Conservation (phyloP, 2,329 filamentous ascomycete species). For the Cladobotryum protrusum region DNA sequence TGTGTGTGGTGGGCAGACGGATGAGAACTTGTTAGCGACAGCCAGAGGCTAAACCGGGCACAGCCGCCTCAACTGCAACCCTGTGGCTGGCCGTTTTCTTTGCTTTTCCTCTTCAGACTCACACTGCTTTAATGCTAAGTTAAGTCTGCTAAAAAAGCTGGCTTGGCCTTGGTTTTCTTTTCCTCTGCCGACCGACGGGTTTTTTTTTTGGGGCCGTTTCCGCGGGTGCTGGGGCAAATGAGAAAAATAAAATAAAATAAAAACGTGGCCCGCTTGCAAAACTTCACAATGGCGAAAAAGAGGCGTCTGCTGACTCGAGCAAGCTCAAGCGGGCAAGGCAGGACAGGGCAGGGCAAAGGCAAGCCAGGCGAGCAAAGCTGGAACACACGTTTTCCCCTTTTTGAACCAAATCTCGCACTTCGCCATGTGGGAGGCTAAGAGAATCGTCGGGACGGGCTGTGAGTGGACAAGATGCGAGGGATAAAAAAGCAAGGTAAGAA, state of each 20-base stretch:
- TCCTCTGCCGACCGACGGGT: background rate
- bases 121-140: too few species aligned
- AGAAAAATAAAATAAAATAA: too few species aligned
- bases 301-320: background rate
- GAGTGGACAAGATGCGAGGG: constrained; percentile 9
- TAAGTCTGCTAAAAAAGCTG: background rate
- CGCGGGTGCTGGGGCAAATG: background rate
- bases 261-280: too few species aligned
- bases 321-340: too few species aligned
- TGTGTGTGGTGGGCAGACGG: too few species aligned
- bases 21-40: background rate
- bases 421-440: constrained; percentile 11
- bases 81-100: background rate
- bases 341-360: too few species aligned
- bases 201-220: background rate
- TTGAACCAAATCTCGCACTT: background rate
- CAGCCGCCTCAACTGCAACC: background rate
- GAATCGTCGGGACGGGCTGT: constrained; percentile 3
- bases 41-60: background rate
- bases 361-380: too few species aligned
- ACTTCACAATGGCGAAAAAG: background rate
- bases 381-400: too few species aligned
- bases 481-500: too few species aligned
- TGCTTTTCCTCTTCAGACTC: background rate
- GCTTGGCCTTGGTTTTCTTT: background rate